Conservation (phyloP, 768 basidiomycete genomes). For the Leccinellum rugosiceps region DNA sequence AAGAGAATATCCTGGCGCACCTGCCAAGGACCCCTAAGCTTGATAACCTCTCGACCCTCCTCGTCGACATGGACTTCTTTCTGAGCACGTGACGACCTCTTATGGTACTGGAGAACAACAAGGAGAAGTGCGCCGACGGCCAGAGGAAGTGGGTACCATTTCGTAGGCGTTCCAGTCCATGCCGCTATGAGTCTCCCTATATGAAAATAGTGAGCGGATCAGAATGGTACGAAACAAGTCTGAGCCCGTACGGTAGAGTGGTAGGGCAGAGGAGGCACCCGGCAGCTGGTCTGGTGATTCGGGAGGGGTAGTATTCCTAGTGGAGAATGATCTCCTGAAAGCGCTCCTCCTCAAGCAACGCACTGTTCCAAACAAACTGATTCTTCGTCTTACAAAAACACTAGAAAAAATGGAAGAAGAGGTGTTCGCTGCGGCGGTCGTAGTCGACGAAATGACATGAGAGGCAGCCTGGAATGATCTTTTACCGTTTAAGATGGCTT, state of each 20-base stretch:
- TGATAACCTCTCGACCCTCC: conserved; percentile 77
- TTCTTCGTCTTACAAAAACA: conserved; percentile 31
- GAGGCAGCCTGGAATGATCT: conserved; percentile 58
- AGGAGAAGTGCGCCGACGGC: conserved; percentile 90
- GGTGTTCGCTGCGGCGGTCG: conserved; percentile 28
- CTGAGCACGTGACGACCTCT: conserved; percentile 45
- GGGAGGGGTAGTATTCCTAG: conserved; percentile 24
- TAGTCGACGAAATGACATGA: conserved; percentile 28
- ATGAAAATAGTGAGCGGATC: conserved; percentile 1
- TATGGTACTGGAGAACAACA: conserved; percentile 71
- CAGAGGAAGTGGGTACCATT: conserved; percentile 93
- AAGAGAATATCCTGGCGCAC: conserved; percentile 38
- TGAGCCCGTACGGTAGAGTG: conserved; percentile 45
- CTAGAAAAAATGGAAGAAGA: conserved; percentile 32
- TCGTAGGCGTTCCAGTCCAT: conserved; percentile 85
- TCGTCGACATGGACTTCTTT: conserved; percentile 77
- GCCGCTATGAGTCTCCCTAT: conserved; percentile 66
- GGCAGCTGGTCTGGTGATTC: conserved; percentile 48
- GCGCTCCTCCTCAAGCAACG: conserved; percentile 26
- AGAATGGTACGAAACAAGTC: neutral
- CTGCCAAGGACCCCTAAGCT: conserved; percentile 90
- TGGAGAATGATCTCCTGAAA: conserved; percentile 25
- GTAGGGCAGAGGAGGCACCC: conserved; percentile 33
- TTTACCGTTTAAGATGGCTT: conserved; percentile 41
- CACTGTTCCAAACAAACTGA: conserved; percentile 31